phyloP scores from a whole-genome alignment of 495 filamentous ascomycete species.

The Neurospora sublineolata region DNA sequence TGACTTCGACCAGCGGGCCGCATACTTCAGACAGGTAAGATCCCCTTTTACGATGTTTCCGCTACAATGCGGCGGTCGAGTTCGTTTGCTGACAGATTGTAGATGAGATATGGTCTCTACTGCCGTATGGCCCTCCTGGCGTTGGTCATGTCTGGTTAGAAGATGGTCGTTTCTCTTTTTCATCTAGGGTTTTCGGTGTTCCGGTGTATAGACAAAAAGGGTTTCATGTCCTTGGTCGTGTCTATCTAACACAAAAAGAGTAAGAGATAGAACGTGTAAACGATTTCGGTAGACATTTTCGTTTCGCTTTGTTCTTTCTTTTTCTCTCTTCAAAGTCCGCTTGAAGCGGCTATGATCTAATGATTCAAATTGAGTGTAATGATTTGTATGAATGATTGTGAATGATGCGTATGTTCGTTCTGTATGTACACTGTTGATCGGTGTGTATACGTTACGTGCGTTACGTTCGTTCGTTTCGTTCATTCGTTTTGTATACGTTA shows the following conservation, averaged over 20 bases:
- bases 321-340: conserved; percentile 6
- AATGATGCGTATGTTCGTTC: conserved; percentile 9
- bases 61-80: background rate
- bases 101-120: conserved; percentile 98
- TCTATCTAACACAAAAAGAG: background rate
- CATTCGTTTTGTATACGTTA: conserved; percentile 1
- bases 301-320: conserved; percentile 1
- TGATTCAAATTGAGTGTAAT: conserved; percentile 5
- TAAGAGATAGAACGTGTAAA: conserved; percentile 4
- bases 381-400: conserved; percentile 4
- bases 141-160: conserved; percentile 61
- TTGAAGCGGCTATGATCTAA: conserved; percentile 7
- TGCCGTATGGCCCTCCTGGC: conserved; percentile 95
- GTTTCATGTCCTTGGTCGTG: background rate
- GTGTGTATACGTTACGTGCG: background rate
- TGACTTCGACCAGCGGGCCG: conserved; percentile 90
- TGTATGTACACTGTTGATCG: conserved; percentile 3
- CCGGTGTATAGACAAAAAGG: background rate
- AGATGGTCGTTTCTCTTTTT: background rate
- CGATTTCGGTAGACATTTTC: background rate
- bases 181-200: background rate
- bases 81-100: conserved; percentile 29
- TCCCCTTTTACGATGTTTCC: background rate
- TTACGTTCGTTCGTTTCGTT: conserved; percentile 3
- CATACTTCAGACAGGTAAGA: conserved; percentile 97